Percentiles rank a stretch among this genome's conserved stretches.
Conservation (phyloP, 495 filamentous ascomycete genomes). For the Bryoglossum gracile region DNA sequence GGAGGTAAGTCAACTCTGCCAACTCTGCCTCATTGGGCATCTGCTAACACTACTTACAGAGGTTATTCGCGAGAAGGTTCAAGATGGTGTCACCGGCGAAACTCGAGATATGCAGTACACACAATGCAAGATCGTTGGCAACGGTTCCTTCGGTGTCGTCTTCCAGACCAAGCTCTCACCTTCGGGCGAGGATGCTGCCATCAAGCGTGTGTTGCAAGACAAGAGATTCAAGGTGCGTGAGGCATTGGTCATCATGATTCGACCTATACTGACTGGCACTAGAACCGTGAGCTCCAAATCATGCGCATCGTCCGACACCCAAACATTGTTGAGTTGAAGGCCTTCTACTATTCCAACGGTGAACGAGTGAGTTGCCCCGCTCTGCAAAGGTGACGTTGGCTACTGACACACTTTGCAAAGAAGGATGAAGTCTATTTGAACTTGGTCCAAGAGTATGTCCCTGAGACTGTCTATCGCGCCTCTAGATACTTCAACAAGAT, state of each 20-base stretch:
- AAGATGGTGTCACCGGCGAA: conserved; percentile 95
- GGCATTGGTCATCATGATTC: background rate
- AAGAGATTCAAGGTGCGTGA: conserved; percentile 90
- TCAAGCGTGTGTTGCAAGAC: conserved; percentile 97
- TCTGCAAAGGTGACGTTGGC: too few relatives aligned
- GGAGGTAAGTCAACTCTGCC: conserved; percentile 54
- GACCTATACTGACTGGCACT: conserved; percentile 31
- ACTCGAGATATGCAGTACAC: conserved; percentile 96
- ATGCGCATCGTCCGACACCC: conserved; percentile 99
- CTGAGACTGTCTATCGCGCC: conserved; percentile 97
- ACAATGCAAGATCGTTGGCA: conserved; percentile 99
- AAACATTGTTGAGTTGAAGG: conserved; percentile 97
- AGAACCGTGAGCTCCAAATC: conserved; percentile 99
- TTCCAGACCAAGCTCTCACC: conserved; percentile 98
- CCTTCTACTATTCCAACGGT: conserved; percentile 98
- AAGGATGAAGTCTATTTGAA: conserved; percentile 99
- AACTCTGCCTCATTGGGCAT: background rate
- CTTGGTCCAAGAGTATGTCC: conserved; percentile 94
- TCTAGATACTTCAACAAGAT: conserved; percentile 99
- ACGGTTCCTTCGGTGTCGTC: conserved; percentile 97
- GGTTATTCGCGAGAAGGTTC: conserved; percentile 96
- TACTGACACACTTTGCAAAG: conserved; percentile 47
- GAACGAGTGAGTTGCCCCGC: conserved; percentile 67
- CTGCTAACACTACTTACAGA: conserved; percentile 47
- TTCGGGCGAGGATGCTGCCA: conserved; percentile 94